Percentiles rank a stretch among this genome's conserved stretches.
Evolutionary conservation across 1,284 basidiomycete species (phyloP).

Genomic region (Marasmius tenuissimus): DNA sequence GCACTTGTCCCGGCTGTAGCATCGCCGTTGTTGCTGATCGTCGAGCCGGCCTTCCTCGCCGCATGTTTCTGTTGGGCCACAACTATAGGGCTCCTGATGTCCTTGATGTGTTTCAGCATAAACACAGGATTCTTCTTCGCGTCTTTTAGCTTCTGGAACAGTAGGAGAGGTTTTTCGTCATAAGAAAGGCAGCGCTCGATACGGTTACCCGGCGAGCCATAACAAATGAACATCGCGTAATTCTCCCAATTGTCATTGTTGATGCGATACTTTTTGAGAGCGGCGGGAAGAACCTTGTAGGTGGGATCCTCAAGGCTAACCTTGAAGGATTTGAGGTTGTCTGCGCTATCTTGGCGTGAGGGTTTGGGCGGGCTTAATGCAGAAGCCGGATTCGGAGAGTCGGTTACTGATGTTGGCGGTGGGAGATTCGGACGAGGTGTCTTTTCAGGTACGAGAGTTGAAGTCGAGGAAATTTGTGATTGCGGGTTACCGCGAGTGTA

Average conservation of each 20-base stretch:
- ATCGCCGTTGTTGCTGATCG: slow-evolving; percentile 29
- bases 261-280: slow-evolving; percentile 98
- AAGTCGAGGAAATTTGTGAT: slow-evolving; percentile 16
- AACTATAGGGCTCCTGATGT: slow-evolving; percentile 95
- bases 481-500: slow-evolving; percentile 28
- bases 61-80: slow-evolving; percentile 95
- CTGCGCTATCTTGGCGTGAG: slow-evolving; percentile 63
- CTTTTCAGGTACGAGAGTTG: slow-evolving; percentile 17
- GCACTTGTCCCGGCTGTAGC: background rate
- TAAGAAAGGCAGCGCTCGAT: slow-evolving; percentile 95
- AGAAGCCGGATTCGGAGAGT: slow-evolving; percentile 30
- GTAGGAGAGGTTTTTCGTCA: slow-evolving; percentile 95
- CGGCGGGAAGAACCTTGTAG: slow-evolving; percentile 96
- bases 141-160: slow-evolving; percentile 98
- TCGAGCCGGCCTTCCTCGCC: slow-evolving; percentile 67
- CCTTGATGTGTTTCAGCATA: slow-evolving; percentile 98
- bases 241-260: slow-evolving; percentile 98
- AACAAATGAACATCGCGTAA: slow-evolving; percentile 99
- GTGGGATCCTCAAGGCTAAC: slow-evolving; percentile 95
- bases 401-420: slow-evolving; percentile 15
- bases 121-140: slow-evolving; percentile 97
- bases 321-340: slow-evolving; percentile 85
- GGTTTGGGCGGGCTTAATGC: slow-evolving; percentile 41
- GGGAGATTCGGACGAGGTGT: slow-evolving; percentile 8
- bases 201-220: slow-evolving; percentile 83